Evolutionary conservation across 306 rosid genomes (phyloP).

Genomic region (Begonia fuchsioides): DNA sequence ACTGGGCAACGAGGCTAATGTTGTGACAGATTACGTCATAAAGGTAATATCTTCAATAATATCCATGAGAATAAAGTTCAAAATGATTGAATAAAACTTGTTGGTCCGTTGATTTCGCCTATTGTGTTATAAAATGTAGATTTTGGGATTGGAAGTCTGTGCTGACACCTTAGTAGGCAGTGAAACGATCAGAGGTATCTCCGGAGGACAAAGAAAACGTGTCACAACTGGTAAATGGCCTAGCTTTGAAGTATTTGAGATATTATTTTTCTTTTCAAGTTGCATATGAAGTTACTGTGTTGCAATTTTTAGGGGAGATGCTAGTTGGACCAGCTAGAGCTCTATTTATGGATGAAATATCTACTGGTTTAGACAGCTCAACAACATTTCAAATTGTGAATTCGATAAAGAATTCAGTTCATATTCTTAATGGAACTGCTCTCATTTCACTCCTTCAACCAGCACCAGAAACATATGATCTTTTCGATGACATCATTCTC

Average conservation of each 20-base stretch:
- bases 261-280: neutral
- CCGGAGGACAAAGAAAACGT: conserved; percentile 40
- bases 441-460: conserved; percentile 10
- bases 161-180: conserved; percentile 33
- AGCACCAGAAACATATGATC: conserved; percentile 13
- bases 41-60: conserved; percentile 11
- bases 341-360: conserved; percentile 10
- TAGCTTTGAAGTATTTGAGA: neutral
- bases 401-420: conserved; percentile 8
- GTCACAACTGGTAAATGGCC: conserved; percentile 30
- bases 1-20: conserved; percentile 17
- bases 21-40: conserved; percentile 27
- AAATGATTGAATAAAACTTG: too few relatives aligned
- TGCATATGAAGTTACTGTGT: neutral
- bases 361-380: conserved; percentile 12
- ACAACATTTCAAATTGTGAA: conserved; percentile 11
- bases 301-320: conserved; percentile 5
- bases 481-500: conserved; percentile 12
- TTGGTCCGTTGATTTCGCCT: too few relatives aligned
- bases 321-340: conserved; percentile 10
- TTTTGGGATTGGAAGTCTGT: conserved; percentile 30
- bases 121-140: conserved; percentile 7
- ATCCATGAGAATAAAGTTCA: too few relatives aligned
- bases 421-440: conserved; percentile 9
- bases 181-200: conserved; percentile 28